phyloP scores from a whole-genome alignment of 306 rosid species.

The Cercis canadensis region DNA sequence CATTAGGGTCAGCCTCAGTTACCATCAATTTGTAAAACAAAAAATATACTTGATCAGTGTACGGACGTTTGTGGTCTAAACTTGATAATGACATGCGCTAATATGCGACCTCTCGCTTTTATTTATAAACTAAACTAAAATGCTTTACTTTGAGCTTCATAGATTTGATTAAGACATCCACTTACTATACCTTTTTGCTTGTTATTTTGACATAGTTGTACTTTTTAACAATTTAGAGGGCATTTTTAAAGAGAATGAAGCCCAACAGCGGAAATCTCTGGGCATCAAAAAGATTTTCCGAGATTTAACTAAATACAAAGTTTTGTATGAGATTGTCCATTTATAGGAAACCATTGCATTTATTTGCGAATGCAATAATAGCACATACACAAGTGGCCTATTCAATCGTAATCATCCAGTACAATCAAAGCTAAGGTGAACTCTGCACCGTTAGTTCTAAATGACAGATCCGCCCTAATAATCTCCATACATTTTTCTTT shows the following conservation, averaged over 20 bases:
- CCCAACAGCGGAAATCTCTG: too few relatives aligned
- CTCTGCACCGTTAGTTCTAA: too few relatives aligned
- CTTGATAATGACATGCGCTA: slow-evolving; percentile 37
- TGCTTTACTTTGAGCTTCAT: neutral
- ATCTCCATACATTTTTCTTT: too few relatives aligned
- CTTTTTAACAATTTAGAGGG: neutral
- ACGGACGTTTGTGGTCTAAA: slow-evolving; percentile 15
- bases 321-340: too few relatives aligned
- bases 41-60: slow-evolving; percentile 20
- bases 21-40: slow-evolving; percentile 8
- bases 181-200: neutral
- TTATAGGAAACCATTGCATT: too few relatives aligned
- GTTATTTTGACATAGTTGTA: neutral
- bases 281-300: too few relatives aligned
- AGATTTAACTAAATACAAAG: too few relatives aligned
- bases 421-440: too few relatives aligned
- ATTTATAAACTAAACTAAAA: slow-evolving; percentile 10
- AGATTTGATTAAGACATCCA: slow-evolving; percentile 33
- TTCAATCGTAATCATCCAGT: too few relatives aligned
- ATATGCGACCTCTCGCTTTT: slow-evolving; percentile 12
- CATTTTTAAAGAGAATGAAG: neutral
- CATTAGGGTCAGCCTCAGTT: slow-evolving; percentile 8
- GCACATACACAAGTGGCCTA: too few relatives aligned
- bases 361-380: too few relatives aligned
- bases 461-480: too few relatives aligned